phyloP scores from a whole-genome alignment of 1,139 yeast genomes.

The Wickerhamiella pararugosa region DNA sequence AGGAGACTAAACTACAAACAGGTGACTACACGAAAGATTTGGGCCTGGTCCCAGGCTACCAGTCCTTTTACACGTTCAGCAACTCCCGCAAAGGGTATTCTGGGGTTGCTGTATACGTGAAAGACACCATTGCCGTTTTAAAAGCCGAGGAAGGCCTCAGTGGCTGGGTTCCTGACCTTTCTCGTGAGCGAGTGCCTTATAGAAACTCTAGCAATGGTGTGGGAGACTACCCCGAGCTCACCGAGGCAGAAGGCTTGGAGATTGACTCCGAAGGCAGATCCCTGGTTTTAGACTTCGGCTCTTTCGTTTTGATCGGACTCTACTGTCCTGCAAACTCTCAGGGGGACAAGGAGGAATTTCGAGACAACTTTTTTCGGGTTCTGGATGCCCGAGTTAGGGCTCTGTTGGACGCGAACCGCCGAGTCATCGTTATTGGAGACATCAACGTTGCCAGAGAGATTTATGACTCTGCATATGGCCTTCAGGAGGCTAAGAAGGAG shows the following conservation, averaged over 20 bases:
- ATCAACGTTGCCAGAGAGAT: slow-evolving; percentile 66
- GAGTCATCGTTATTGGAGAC: slow-evolving; percentile 75
- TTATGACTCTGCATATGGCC: slow-evolving; percentile 66
- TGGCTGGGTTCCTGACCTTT: slow-evolving; percentile 35
- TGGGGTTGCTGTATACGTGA: slow-evolving; percentile 78
- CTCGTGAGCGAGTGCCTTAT: slow-evolving; percentile 6
- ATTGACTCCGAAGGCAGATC: slow-evolving; percentile 80
- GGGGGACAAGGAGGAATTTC: slow-evolving; percentile 51
- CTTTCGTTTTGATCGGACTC: slow-evolving; percentile 47
- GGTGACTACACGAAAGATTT: slow-evolving; percentile 34
- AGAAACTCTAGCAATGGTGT: slow-evolving; percentile 27
- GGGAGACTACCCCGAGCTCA: slow-evolving; percentile 55
- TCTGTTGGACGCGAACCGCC: slow-evolving; percentile 33
- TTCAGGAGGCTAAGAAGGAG: slow-evolving; percentile 31
- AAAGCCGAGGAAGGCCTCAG: slow-evolving; percentile 88
- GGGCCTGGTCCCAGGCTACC: slow-evolving; percentile 44
- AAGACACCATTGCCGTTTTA: slow-evolving; percentile 35
- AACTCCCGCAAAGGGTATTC: slow-evolving; percentile 54
- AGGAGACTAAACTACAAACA: slow-evolving; percentile 63
- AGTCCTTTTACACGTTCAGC: slow-evolving; percentile 59
- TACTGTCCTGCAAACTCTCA: slow-evolving; percentile 93
- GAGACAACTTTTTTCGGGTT: slow-evolving; percentile 42
- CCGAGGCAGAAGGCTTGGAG: slow-evolving; percentile 25
- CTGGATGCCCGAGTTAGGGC: slow-evolving; percentile 47
- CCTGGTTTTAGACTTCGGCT: slow-evolving; percentile 55